Percentiles rank a stretch among this genome's conserved stretches.
These are phyloP conservation scores for Clonostachys sp. DNA, from an alignment of 2,329 filamentous ascomycete species.

Conservation along the genomic window DNA sequence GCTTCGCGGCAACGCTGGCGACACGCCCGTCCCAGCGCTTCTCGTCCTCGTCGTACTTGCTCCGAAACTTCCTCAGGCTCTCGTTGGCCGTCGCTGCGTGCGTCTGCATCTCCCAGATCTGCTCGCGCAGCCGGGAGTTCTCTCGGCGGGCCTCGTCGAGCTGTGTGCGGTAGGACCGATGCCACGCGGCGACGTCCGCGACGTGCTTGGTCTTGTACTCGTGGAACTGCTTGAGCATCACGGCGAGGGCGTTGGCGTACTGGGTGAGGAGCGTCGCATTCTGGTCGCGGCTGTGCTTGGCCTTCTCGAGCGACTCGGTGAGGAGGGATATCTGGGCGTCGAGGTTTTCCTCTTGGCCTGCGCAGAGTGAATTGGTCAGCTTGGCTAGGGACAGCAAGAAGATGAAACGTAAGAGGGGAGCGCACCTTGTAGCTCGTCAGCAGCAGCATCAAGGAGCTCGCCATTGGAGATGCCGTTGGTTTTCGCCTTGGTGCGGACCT, in stretches of 20 bases:
- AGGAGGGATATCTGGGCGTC: conserved; percentile 58
- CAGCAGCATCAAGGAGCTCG: conserved; percentile 49
- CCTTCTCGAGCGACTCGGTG: conserved; percentile 57
- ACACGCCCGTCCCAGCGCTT: conserved; percentile 48
- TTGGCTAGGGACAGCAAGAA: neutral
- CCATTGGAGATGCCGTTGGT: conserved; percentile 50
- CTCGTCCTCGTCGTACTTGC: conserved; percentile 51
- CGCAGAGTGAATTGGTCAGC: neutral
- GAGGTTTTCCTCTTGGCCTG: conserved; percentile 55
- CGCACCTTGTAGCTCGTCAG: conserved; percentile 53
- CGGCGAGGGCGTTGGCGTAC: conserved; percentile 51
- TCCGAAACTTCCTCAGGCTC: conserved; percentile 50
- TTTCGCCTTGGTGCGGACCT: conserved; percentile 53
- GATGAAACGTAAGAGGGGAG: neutral
- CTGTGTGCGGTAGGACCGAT: conserved; percentile 61
- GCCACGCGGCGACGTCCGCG: conserved; percentile 58
- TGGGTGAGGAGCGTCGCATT: conserved; percentile 54
- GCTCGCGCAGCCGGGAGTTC: conserved; percentile 57
- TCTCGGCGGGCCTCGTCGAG: conserved; percentile 61
- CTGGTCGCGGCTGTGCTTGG: conserved; percentile 54
- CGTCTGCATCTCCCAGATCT: conserved; percentile 64
- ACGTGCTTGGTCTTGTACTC: conserved; percentile 61
- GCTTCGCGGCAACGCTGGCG: conserved; percentile 44
- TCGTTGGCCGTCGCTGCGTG: conserved; percentile 56
- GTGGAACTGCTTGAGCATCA: conserved; percentile 60